Base-by-base conservation (phyloP, 352 stramenopile species). In the Phytophthora megakarya region DNA sequence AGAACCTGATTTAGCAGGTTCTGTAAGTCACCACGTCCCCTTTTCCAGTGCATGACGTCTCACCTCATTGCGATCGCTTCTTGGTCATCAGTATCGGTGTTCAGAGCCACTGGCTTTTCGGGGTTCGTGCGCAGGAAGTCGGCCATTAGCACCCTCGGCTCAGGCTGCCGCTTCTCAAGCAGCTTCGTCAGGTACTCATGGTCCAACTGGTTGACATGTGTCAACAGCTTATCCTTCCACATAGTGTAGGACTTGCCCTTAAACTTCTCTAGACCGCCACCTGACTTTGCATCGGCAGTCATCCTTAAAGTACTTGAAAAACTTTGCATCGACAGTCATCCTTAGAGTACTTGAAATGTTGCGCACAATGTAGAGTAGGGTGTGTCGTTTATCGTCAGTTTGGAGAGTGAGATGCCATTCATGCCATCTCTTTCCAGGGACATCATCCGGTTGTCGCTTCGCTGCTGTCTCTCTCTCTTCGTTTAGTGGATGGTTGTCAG, bases 211-310 rank as follows among this genome's bases (percentile, higher is more conserved):
- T 53, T 55, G 43, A 60, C 45, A 19, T 72, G 56, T 0, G 50
- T 67, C 11, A 67, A 15, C 1, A 63, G 18, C 21, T 72, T 67
- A 25, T 63, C 56, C 12, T 59, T 66, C 38, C 49, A 67, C 55
- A 61, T 66, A 10, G 35, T 49, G 43, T 66, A 71, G 10, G 21
- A 49, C 28, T 65, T 68, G 3, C 32, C 49, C 9, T 61, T 61
- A 13, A 50, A 67, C n/a, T 9, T 18, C 23, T 67, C 49, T 1
- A 67, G 42, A 13, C 40, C 48, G 25, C 48, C 32, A 13, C 18
- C 32, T 43, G 25, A 25, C 42, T 61, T 66, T 19, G 58, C 55
- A 49, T 63, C 55, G n/a, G 32, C 18, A 15, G 42, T 43, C 48
- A 61, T 61, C n/a, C n/a, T n/a, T n/a, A n/a, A n/a, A 1, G 47